phyloP scores from a whole-genome alignment of 2,329 filamentous ascomycete genomes.

The Colletotrichum sp. region DNA sequence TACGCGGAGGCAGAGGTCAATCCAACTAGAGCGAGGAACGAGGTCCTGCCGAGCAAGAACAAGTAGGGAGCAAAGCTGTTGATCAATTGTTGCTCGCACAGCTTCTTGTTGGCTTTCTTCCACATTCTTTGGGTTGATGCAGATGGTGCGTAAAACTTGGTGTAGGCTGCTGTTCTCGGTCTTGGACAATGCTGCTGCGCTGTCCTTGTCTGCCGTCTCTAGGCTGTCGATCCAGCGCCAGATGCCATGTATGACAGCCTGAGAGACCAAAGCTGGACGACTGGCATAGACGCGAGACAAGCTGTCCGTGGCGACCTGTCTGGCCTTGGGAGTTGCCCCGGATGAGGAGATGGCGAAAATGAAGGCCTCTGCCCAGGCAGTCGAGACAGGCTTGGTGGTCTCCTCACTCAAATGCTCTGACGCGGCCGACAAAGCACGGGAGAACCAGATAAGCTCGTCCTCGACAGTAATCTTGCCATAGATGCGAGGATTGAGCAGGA shows the following conservation, averaged over 20 bases:
- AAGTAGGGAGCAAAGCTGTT: conserved; percentile 77
- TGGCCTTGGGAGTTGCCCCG: conserved; percentile 63
- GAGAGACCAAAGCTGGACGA: conserved; percentile 62
- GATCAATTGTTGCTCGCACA: conserved; percentile 40
- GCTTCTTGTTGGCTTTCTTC: conserved; percentile 49
- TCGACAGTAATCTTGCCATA: conserved; percentile 79
- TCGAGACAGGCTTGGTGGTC: conserved; percentile 52
- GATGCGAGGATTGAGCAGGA: conserved; percentile 82
- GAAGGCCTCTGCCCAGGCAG: conserved; percentile 83
- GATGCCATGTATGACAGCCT: conserved; percentile 72
- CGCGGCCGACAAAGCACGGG: conserved; percentile 70
- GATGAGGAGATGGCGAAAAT: conserved; percentile 78
- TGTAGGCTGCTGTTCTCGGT: conserved; percentile 69
- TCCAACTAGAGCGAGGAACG: conserved; percentile 84
- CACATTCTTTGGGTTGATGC: conserved; percentile 60
- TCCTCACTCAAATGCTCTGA: conserved; percentile 59
- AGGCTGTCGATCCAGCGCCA: conserved; percentile 79
- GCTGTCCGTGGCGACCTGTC: conserved; percentile 65
- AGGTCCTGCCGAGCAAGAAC: conserved; percentile 81
- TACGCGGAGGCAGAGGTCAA: conserved; percentile 81
- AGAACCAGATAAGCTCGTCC: conserved; percentile 81
- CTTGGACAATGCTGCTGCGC: conserved; percentile 69
- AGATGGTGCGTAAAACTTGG: conserved; percentile 66
- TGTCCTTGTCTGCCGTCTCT: conserved; percentile 80
- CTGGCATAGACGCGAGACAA: conserved; percentile 71